Percentiles rank a stretch among this genome's conserved stretches.
Conservation (phyloP, 140 eudicot species). For the Flaveria floridana region DNA sequence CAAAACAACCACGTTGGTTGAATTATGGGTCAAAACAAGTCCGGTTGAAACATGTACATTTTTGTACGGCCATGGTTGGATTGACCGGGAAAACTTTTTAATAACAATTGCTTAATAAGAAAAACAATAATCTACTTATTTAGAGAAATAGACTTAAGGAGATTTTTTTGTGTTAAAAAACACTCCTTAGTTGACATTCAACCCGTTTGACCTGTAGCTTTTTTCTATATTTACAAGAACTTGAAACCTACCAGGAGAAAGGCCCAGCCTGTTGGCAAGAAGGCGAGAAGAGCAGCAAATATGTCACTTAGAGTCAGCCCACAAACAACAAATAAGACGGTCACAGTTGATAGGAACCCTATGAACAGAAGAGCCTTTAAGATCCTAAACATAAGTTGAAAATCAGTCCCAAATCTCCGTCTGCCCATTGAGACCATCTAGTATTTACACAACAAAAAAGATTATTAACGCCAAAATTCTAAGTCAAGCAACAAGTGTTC, state of each 20-base stretch:
- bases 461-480: not conserved
- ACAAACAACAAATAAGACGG: conserved; percentile 76
- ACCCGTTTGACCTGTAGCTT: not conserved
- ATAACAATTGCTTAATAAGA: no score
- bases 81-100: not conserved
- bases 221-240: conserved; percentile 1
- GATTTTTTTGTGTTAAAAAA: not conserved
- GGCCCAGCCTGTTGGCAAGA: conserved; percentile 98
- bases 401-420: conserved; percentile 88
- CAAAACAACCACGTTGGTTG: not conserved
- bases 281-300: conserved; percentile 85
- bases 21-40: not conserved
- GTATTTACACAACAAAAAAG: conserved; percentile 15
- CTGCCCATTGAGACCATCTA: conserved; percentile 99
- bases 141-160: not conserved
- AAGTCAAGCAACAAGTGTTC: not conserved
- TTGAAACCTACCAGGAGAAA: conserved; percentile 67
- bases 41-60: not conserved
- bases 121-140: not conserved
- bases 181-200: not conserved
- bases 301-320: conserved; percentile 67
- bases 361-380: conserved; percentile 92
- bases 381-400: conserved; percentile 96
- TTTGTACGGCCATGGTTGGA: not conserved
- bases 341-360: conserved; percentile 81